Evolutionary conservation across 768 basidiomycete genomes (phyloP), one percentile per base, ranked within the genome.

Genomic region (Xanthoconium stramineum): DNA sequence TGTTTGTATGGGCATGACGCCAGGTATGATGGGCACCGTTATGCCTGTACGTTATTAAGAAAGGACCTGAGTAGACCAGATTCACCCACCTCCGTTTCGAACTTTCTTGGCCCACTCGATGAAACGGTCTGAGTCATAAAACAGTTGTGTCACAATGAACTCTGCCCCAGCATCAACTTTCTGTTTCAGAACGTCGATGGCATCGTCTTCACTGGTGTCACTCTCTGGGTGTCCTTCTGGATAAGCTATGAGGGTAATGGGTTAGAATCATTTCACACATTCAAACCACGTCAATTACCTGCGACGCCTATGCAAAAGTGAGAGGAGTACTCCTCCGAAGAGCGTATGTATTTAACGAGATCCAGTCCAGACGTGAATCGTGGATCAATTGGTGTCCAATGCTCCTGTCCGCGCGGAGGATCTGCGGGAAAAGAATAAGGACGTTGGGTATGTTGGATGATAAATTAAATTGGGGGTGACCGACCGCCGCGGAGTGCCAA

Each of bases 1-100:
- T 24, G 91, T 98, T 68, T 98, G 97, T 53, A 99, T 93, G 1
- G 97, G 96, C 94, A 98, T 97, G 52, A 98, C 84, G 12, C 95
- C 94, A 10, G 97, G 94, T 57, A 99, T 88, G 61, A 99, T 84
- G 1, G 97, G 96, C 2, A 94, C 83, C 0, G 72, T 80, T 66
- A 99, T 94, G 33, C 95, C 97, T 95, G 65, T 43, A 24, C 10
- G n/a, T 2, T 2, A 36, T 69, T 32, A 65, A 59, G 13, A 52
- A 24, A 50, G 17, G 33, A 12, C 49, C 24, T 35, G 2, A 29
- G n/a, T 38, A 19, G 15, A 36, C 33, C 15, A 32, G 12, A 28
- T 11, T 20, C 33, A 45, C 80, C 38, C 56, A 93, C 94, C 95
- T 71, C 76, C 84, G 17, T 73, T 75, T 57, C 94, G 78, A 47